phyloP scores from a whole-genome alignment of 495 filamentous ascomycete genomes.

The Hyaloscypha bicolor region DNA sequence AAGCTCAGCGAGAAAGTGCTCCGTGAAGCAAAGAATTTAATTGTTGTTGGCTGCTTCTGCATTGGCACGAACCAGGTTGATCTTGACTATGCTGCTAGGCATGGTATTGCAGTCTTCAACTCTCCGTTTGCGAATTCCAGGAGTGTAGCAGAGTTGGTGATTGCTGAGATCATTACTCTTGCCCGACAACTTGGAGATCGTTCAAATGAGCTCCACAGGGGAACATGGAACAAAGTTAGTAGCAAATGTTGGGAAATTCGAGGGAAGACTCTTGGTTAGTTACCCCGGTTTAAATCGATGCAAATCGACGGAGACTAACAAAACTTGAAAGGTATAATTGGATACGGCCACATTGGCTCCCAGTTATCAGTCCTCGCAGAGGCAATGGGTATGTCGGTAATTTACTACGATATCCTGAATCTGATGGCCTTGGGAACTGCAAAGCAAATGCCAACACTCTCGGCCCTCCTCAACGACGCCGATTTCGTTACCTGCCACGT shows the following conservation, averaged over 20 bases:
- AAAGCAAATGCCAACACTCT: constrained; percentile 75
- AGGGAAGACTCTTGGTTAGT: constrained; percentile 88
- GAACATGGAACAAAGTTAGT: constrained; percentile 98
- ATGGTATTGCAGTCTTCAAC: constrained; percentile 98
- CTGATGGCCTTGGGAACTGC: constrained; percentile 91
- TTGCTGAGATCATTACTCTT: constrained; percentile 88
- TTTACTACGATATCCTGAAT: constrained; percentile 92
- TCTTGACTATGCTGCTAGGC: constrained; percentile 83
- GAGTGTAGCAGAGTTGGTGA: constrained; percentile 94
- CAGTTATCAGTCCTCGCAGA: constrained; percentile 96
- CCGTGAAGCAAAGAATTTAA: constrained; percentile 86
- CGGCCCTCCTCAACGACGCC: constrained; percentile 71
- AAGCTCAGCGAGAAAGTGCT: constrained; percentile 87
- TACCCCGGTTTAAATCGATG: constrained; percentile 2
- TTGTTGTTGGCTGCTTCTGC: constrained; percentile 98
- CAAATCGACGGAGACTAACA: constrained; percentile 22
- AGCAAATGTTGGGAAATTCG: constrained; percentile 96
- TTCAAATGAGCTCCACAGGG: constrained; percentile 90
- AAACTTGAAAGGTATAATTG: constrained; percentile 74
- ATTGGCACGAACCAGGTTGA: constrained; percentile 99
- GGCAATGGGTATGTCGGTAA: constrained; percentile 95
- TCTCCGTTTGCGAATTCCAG: constrained; percentile 98
- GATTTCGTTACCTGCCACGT: constrained; percentile 97
- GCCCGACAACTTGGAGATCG: constrained; percentile 93
- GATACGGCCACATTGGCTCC: constrained; percentile 97